phyloP scores from a whole-genome alignment of 129 eudicot genomes.

The Flaveria bidentis region DNA sequence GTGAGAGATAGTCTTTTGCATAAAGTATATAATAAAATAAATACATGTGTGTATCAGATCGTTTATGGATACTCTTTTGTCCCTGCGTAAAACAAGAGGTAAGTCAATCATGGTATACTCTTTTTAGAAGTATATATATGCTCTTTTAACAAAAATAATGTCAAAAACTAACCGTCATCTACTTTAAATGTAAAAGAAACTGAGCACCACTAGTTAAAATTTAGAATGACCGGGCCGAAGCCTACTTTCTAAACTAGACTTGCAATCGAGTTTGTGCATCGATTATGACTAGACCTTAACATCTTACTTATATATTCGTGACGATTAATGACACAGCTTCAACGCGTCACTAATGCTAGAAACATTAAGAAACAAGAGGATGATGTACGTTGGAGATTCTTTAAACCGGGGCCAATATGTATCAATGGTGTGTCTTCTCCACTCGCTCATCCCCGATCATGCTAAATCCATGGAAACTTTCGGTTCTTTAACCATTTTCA shows the following conservation, averaged over 20 bases:
- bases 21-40: no score
- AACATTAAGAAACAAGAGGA: conserved; percentile 74
- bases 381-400: conserved; percentile 95
- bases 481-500: conserved; percentile 71
- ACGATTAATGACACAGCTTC: conserved; percentile 48
- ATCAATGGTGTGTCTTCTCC: conserved; percentile 86
- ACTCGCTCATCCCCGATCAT: conserved; percentile 56
- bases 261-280: neutral
- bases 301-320: neutral
- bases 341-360: conserved; percentile 85
- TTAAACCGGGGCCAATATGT: conserved; percentile 85
- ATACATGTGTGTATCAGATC: no score
- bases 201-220: neutral
- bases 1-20: no score
- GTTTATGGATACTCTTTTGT: no score
- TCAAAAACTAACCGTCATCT: no score
- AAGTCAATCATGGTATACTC: no score
- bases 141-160: no score
- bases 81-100: no score
- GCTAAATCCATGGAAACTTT: conserved; percentile 74
- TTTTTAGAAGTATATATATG: no score
- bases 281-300: neutral
- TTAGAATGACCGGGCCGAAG: no score
- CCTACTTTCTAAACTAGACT: no score
- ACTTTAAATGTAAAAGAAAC: no score